These are phyloP conservation scores for Phytophthora nicotianae DNA, from an alignment of 352 stramenopile species.

Conservation along the genomic window DNA sequence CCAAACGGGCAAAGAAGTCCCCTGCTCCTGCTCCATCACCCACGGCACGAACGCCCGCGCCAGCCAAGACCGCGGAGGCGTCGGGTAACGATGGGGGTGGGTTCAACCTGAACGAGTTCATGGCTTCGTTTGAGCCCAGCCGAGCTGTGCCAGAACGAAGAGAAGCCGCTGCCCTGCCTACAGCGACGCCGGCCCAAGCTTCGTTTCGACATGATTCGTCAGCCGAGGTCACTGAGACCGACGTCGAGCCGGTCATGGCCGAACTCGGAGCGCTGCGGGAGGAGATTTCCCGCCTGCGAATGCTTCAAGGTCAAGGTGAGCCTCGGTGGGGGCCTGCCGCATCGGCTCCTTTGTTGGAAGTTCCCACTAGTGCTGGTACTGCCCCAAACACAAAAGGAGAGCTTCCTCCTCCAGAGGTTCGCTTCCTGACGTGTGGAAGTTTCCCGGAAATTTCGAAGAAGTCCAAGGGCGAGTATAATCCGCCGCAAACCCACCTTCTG, in stretches of 20 bases:
- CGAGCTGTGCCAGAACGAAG: not conserved
- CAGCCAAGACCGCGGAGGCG: not conserved
- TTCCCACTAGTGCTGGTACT: slow-evolving; percentile 4
- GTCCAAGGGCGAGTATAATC: no score
- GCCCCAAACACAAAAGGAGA: no score
- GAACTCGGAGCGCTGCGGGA: no score
- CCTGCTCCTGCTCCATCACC: no score
- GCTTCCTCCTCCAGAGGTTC: no score
- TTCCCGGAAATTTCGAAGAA: no score
- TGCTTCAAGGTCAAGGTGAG: slow-evolving; percentile 1
- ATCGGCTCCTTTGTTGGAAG: no score
- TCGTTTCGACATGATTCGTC: not conserved
- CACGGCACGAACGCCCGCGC: not conserved
- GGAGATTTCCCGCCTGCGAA: not conserved
- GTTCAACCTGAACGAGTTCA: not conserved
- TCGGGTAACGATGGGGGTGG: no score
- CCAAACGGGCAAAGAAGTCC: no score
- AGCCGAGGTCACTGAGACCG: not conserved
- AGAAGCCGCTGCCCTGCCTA: no score
- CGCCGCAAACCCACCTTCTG: slow-evolving; percentile 2
- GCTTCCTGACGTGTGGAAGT: no score
- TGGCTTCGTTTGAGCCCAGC: not conserved
- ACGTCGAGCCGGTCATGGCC: not conserved
- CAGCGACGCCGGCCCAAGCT: not conserved
- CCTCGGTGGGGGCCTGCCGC: no score